Percentiles rank a stretch among this genome's conserved stretches.
Conservation (phyloP, 75 land plant species). For the Adiantum capillusveneris region DNA sequence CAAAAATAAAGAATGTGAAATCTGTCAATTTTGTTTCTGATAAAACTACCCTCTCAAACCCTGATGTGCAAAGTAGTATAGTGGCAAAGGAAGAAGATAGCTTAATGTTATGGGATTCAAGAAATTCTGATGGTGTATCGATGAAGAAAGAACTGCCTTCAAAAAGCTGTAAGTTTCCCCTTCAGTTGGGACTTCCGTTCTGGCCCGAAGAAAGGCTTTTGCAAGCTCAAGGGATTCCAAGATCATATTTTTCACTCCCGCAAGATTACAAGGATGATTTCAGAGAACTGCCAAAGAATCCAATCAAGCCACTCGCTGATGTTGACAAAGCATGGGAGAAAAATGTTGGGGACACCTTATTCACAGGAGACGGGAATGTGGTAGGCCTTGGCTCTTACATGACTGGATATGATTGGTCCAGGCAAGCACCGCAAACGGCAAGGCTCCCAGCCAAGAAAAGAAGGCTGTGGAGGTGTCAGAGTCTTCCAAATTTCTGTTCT, state of each 20-base stretch:
- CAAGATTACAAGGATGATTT: slow-evolving; percentile 5
- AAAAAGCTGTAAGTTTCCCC: neutral
- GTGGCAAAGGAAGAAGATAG: neutral
- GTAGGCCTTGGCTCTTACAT: slow-evolving; percentile 4
- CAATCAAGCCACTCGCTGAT: slow-evolving; percentile 1
- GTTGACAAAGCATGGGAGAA: slow-evolving; percentile 6
- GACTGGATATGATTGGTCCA: slow-evolving; percentile 4
- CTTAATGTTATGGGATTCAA: neutral
- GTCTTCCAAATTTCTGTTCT: neutral
- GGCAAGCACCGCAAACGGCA: neutral
- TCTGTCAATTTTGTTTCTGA: neutral
- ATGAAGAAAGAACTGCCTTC: neutral
- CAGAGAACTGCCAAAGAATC: neutral
- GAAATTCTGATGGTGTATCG: neutral
- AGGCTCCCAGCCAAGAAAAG: neutral
- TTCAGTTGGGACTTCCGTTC: neutral
- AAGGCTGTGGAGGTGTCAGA: neutral
- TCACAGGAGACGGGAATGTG: slow-evolving; percentile 6
- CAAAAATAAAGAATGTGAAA: neutral
- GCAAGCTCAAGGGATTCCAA: neutral
- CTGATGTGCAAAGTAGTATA: neutral
- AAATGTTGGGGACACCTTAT: slow-evolving; percentile 1
- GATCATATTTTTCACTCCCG: neutral
- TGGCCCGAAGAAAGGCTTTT: slow-evolving; percentile 5
- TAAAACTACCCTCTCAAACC: neutral